Percentiles rank a stretch among this genome's conserved stretches.
Evolutionary conservation across 2,329 filamentous ascomycete genomes (phyloP).

Genomic region (Ceratocystis diversiconidia): DNA sequence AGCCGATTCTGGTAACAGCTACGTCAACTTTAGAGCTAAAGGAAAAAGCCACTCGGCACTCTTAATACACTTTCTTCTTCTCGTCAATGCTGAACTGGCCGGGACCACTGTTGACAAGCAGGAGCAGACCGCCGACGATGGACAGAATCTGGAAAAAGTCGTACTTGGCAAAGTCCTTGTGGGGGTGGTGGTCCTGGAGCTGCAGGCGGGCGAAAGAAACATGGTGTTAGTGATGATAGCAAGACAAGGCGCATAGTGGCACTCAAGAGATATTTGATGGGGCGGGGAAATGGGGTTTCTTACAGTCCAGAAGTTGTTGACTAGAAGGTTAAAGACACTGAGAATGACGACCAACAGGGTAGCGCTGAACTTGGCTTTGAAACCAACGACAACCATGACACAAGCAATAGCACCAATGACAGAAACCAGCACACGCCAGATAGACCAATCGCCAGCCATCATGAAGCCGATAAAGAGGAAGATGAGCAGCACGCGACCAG

Average conservation of each 20-base stretch:
- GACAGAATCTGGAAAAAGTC: constrained; percentile 99
- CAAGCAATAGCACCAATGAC: constrained; percentile 78
- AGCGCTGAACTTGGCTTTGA: constrained; percentile 99
- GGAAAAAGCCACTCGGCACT: not conserved
- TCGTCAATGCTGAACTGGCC: constrained; percentile 97
- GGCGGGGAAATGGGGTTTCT: constrained; percentile 26
- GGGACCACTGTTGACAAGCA: constrained; percentile 96
- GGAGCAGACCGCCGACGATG: constrained; percentile 88
- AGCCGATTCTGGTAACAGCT: not conserved
- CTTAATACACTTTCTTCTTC: constrained; percentile 99
- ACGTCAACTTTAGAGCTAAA: not conserved
- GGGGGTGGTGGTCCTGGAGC: constrained; percentile 94
- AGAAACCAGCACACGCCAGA: constrained; percentile 77
- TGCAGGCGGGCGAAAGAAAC: constrained; percentile 27
- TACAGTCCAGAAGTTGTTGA: constrained; percentile 99
- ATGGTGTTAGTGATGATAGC: too few relatives aligned
- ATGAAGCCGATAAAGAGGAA: constrained; percentile 97
- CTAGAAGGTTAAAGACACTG: constrained; percentile 89
- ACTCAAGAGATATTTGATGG: not conserved
- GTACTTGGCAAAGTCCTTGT: constrained; percentile 99
- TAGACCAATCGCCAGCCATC: constrained; percentile 82
- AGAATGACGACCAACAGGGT: constrained; percentile 89
- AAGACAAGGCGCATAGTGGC: too few relatives aligned
- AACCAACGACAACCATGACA: constrained; percentile 96
- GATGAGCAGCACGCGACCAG: constrained; percentile 85